Evolutionary conservation across 148 eudicot species (phyloP).

Genomic region (Persicaria tinctoria): DNA sequence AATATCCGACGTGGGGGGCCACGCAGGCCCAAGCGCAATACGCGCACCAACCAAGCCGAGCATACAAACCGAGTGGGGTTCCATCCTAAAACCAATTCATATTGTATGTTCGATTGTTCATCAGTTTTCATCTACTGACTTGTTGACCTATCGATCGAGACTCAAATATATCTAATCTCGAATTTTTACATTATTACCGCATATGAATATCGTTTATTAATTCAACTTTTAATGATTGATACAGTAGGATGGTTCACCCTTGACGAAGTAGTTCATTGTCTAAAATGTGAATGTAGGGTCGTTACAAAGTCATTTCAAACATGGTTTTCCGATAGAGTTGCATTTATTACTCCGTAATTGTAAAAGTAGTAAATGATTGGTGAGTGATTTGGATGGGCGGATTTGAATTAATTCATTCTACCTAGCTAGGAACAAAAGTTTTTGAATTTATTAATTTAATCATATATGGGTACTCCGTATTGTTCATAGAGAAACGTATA

Average conservation of each 20-base stretch:
- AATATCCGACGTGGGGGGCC: too few species aligned
- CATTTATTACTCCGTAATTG: neutral
- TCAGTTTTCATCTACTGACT: too few species aligned
- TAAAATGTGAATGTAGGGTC: neutral
- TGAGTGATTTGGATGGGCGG: neutral
- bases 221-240: neutral
- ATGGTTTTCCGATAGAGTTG: neutral
- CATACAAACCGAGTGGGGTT: too few species aligned
- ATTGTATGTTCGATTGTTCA: too few species aligned
- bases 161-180: too few species aligned
- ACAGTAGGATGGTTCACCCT: neutral
- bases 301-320: conserved; percentile 4
- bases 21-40: too few species aligned
- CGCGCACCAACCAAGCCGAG: too few species aligned
- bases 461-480: neutral
- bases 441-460: neutral
- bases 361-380: conserved; percentile 6
- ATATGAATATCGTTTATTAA: too few species aligned
- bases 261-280: neutral
- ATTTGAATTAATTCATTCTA: neutral
- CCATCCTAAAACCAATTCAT: too few species aligned
- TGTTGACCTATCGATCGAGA: too few species aligned
- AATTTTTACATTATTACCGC: too few species aligned
- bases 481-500: neutral
- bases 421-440: neutral